phyloP scores from a whole-genome alignment of 345 rosid genomes.

The Lumnitzera littorea region DNA sequence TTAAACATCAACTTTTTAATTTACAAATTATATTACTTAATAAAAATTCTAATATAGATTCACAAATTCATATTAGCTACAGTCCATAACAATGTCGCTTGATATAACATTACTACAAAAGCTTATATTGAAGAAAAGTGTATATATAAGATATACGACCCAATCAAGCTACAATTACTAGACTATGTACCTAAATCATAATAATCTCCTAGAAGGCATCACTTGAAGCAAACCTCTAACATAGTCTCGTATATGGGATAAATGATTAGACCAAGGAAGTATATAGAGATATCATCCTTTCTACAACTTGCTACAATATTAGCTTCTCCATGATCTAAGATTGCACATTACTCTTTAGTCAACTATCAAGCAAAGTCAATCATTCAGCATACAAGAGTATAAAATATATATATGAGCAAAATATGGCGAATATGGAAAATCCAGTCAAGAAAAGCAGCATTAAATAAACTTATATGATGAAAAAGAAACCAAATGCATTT shows the following conservation, averaged over 20 bases:
- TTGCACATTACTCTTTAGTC: slow-evolving; percentile 92
- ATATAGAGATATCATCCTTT: slow-evolving; percentile 50
- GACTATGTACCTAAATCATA: too few species aligned
- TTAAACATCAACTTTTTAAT: too few species aligned
- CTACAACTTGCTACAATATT: slow-evolving; percentile 51
- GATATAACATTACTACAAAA: too few species aligned
- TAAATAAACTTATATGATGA: slow-evolving; percentile 63
- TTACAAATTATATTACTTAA: too few species aligned
- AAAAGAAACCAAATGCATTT: slow-evolving; percentile 95
- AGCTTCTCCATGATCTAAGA: slow-evolving; percentile 86
- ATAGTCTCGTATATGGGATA: slow-evolving; percentile 59
- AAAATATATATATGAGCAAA: not conserved
- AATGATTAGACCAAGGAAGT: slow-evolving; percentile 76
- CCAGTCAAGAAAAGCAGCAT: not conserved
- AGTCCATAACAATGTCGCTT: too few species aligned
- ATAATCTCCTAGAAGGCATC: too few species aligned
- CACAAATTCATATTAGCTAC: too few species aligned
- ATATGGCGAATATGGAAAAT: not conserved
- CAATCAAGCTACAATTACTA: too few species aligned
- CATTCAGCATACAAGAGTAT: slow-evolving; percentile 1
- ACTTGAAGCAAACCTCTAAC: slow-evolving; percentile 38
- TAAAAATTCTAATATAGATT: too few species aligned
- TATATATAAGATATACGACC: too few species aligned
- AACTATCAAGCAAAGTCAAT: slow-evolving; percentile 38
- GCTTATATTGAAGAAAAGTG: too few species aligned